Evolutionary conservation across 345 rosid species (phyloP).

Genomic region (Noccaea bulbosa): DNA sequence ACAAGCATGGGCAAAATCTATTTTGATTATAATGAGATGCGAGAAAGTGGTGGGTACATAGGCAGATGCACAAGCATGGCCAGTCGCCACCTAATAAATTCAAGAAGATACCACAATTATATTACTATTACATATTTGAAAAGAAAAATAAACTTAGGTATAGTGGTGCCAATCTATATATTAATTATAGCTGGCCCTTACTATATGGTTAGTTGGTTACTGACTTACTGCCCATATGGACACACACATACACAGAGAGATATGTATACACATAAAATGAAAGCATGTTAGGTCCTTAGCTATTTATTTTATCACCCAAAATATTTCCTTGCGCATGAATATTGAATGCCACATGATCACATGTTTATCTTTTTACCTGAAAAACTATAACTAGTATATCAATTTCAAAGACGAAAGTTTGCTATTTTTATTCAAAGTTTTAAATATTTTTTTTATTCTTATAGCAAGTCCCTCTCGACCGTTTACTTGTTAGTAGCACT

Average conservation of each 20-base stretch:
- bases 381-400: slow-evolving; percentile 16
- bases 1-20: slow-evolving; percentile 29
- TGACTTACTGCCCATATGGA: too few relatives aligned
- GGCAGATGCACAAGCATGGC: slow-evolving; percentile 35
- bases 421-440: neutral
- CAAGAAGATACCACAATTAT: slow-evolving; percentile 23
- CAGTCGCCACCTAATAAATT: slow-evolving; percentile 33
- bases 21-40: slow-evolving; percentile 19
- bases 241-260: neutral
- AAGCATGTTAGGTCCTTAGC: slow-evolving; percentile 26
- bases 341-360: slow-evolving; percentile 34
- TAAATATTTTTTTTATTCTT: neutral
- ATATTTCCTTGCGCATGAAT: slow-evolving; percentile 24
- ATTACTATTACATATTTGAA: neutral
- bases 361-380: slow-evolving; percentile 28
- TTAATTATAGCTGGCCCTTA: slow-evolving; percentile 7
- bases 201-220: slow-evolving; percentile 19
- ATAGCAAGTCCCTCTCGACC: neutral
- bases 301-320: slow-evolving; percentile 6
- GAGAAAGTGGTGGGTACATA: slow-evolving; percentile 41
- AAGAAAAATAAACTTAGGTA: slow-evolving; percentile 26
- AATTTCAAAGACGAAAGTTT: neutral
- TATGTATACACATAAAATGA: neutral
- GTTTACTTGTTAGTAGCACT: slow-evolving; percentile 7
- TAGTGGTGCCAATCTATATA: slow-evolving; percentile 37